These are phyloP conservation scores for Mycena leptocephala DNA, from an alignment of 768 basidiomycete species.

Conservation along the genomic window DNA sequence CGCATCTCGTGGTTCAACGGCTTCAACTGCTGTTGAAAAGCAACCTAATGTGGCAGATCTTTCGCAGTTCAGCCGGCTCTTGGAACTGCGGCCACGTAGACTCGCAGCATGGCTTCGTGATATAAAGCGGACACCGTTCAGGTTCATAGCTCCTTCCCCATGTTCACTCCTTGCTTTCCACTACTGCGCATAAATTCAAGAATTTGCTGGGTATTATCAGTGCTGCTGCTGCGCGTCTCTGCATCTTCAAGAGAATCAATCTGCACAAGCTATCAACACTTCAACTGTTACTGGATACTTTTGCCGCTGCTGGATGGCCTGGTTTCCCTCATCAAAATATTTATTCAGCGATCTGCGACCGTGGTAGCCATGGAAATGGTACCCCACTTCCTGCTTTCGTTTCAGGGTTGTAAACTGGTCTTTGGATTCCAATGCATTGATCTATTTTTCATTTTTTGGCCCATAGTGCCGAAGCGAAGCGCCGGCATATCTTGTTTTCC, in stretches of 20 bases:
- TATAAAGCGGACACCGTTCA: slow-evolving; percentile 2
- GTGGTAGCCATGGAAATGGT: background rate
- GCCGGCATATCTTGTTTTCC: background rate
- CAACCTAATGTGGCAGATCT: background rate
- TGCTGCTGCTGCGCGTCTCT: no score
- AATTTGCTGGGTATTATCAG: no score
- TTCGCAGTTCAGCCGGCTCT: background rate
- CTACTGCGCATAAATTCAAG: no score
- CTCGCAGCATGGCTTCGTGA: slow-evolving; percentile 1
- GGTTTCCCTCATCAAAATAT: background rate
- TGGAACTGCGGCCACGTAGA: background rate
- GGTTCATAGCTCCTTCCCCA: no score
- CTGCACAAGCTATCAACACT: no score
- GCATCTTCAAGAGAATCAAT: no score
- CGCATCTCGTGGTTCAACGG: slow-evolving; percentile 1
- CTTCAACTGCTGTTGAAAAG: background rate
- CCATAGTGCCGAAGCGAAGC: background rate
- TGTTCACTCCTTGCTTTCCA: no score
- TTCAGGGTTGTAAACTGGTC: background rate
- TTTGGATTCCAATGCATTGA: background rate
- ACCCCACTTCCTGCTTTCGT: background rate
- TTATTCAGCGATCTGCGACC: background rate
- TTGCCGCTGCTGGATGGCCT: no score
- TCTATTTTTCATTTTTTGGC: background rate
- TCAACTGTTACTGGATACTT: no score